These are phyloP conservation scores for Noccaea caerulescens DNA, from an alignment of 345 rosid genomes.

Conservation along the genomic window DNA sequence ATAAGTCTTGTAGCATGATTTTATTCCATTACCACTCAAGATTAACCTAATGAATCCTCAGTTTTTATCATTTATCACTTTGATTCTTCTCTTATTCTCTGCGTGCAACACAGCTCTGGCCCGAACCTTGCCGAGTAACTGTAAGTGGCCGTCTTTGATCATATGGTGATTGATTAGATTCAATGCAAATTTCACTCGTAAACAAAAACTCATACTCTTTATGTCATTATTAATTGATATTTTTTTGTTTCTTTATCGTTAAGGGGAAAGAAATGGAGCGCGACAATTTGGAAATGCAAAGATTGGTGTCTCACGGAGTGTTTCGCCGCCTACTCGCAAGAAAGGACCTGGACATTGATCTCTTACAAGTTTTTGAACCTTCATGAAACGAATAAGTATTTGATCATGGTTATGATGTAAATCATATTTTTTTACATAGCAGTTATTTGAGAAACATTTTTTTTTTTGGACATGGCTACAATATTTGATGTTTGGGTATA, in stretches of 20 bases:
- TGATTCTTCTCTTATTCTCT: slow-evolving; percentile 20
- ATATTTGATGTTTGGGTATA: too few relatives aligned
- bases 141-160: slow-evolving; percentile 23
- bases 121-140: slow-evolving; percentile 14
- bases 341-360: not conserved
- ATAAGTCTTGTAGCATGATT: not conserved
- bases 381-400: too few relatives aligned
- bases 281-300: not conserved
- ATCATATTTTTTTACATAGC: too few relatives aligned
- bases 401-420: too few relatives aligned
- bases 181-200: too few relatives aligned
- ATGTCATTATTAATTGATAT: not conserved
- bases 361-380: too few relatives aligned
- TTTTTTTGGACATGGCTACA: too few relatives aligned
- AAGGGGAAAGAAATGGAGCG: slow-evolving; percentile 14
- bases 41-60: not conserved
- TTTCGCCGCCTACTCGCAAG: not conserved
- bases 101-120: slow-evolving; percentile 10
- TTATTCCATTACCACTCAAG: not conserved
- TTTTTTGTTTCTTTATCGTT: too few relatives aligned
- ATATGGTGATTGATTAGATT: not conserved
- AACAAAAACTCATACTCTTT: too few relatives aligned
- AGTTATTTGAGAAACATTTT: too few relatives aligned
- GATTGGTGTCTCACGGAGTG: not conserved
- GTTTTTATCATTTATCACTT: not conserved